Base-by-base conservation (phyloP, 441 rosid genomes). In the Pelargonium exstipulatum region DNA sequence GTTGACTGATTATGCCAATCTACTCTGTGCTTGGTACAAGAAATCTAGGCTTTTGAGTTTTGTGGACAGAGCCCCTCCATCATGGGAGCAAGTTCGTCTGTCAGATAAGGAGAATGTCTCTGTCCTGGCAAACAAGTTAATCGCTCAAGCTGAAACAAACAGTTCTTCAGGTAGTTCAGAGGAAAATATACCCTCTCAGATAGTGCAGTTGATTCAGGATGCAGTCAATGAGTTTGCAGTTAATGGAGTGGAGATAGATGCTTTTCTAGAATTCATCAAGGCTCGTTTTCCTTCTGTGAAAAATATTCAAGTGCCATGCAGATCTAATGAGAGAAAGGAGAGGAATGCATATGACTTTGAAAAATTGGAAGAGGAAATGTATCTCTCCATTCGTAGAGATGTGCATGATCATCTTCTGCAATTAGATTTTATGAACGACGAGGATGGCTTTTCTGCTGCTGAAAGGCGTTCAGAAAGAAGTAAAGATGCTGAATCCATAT, bases 31-130 rank as follows among this genome's bases (percentile, higher is more conserved):
- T 73, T 79, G 73, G 65, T 69, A 68, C 79, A 77, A 95, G 98
- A 95, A 88, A 88, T 95, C 99, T 65, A 90, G 88, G 89, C 88
- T 92, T 78, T 69, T 83, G 83, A 91, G 92, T 80, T 82, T 92
- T 77, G 84, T 85, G 68, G 91, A 91, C 72, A 85, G 83, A 83
- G 92, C 86, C 9, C 82, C 88, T 69, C 86, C 81, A 37, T 84
- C 88, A 64, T 92, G 96, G 97, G 88, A 89, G 73, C 86, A 75
- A 81, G 74, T 55, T 76, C 77, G 62, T 66, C 80, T 46, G 55
- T 72, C 81, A 8, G 84, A 81, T 37, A 82, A 78, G 80, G 83
- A 72, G 62, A 66, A 76, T 58, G 71, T 63, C 63, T 70, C 73
- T 58, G 57, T 35, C 35, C 55, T 73, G 66, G 53, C 75, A 68